A percentile compares a stretch with the other conserved stretches of the same genome.
Conservation (phyloP, 345 rosid genomes). For the Gossypium stocksii region DNA sequence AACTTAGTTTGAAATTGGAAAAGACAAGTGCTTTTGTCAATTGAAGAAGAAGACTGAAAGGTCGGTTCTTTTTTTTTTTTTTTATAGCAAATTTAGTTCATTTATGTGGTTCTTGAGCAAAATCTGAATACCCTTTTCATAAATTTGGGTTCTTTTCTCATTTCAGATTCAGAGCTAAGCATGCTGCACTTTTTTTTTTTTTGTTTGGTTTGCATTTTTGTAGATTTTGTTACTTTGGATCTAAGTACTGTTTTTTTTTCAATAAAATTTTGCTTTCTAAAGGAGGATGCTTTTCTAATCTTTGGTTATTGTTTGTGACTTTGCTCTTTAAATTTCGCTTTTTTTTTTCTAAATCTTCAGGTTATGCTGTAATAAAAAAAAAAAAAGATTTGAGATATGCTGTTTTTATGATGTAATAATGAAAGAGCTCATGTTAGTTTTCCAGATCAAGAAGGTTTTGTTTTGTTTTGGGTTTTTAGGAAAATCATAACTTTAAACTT, state of each 20-base stretch:
- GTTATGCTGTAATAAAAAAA: background rate
- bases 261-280: too few species aligned
- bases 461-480: background rate
- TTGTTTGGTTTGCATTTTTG: background rate
- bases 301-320: background rate
- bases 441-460: background rate
- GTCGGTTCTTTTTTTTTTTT: background rate
- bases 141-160: background rate
- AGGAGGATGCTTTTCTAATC: background rate
- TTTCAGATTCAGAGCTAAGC: background rate
- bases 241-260: background rate
- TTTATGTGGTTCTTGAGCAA: background rate
- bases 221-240: background rate
- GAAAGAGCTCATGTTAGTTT: background rate
- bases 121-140: background rate
- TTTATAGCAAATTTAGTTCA: background rate
- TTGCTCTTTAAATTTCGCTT: background rate
- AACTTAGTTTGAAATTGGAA: background rate
- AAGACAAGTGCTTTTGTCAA: constrained; percentile 2
- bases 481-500: background rate
- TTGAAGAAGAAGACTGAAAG: background rate
- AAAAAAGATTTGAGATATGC: background rate
- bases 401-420: background rate
- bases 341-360: background rate
- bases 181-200: background rate